Percentiles rank a stretch among this genome's conserved stretches.
These are phyloP conservation scores for Colletotrichum sojae DNA, from an alignment of 2,329 filamentous ascomycete genomes.

Conservation along the genomic window DNA sequence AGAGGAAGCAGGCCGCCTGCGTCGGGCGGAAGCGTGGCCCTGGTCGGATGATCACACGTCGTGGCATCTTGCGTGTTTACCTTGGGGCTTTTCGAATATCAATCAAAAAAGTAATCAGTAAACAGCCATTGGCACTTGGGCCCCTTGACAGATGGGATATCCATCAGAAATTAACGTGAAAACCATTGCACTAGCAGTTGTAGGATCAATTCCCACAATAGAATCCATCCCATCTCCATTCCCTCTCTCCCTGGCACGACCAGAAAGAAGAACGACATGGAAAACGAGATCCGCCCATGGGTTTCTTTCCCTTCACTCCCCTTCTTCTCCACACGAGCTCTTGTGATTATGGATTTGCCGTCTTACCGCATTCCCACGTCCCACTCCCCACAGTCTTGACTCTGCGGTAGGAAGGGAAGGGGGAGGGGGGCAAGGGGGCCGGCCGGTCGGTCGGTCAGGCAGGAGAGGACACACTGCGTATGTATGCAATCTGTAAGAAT, in stretches of 20 bases:
- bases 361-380: conserved; percentile 17
- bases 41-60: conserved; percentile 19
- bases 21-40: conserved; percentile 11
- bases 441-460: too few relatives aligned
- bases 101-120: background rate
- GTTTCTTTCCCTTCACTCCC: background rate
- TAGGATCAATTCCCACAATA: background rate
- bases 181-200: background rate
- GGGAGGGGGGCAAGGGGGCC: background rate
- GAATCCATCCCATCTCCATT: background rate
- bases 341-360: conserved; percentile 25
- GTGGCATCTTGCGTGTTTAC: conserved; percentile 7
- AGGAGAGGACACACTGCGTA: background rate
- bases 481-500: conserved; percentile 10
- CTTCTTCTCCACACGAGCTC: conserved; percentile 36
- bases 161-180: too few relatives aligned
- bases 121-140: too few relatives aligned
- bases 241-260: background rate
- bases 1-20: conserved; percentile 28
- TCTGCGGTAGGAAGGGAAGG: conserved; percentile 23
- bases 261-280: background rate
- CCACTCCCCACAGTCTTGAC: conserved; percentile 38
- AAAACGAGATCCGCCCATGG: conserved; percentile 13
- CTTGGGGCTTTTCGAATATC: background rate
- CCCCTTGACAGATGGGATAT: background rate